A percentile compares a stretch with the other conserved stretches of the same genome.
These are phyloP conservation scores for Phytopythium delawarense DNA, from an alignment of 352 stramenopile species.

Conservation along the genomic window DNA sequence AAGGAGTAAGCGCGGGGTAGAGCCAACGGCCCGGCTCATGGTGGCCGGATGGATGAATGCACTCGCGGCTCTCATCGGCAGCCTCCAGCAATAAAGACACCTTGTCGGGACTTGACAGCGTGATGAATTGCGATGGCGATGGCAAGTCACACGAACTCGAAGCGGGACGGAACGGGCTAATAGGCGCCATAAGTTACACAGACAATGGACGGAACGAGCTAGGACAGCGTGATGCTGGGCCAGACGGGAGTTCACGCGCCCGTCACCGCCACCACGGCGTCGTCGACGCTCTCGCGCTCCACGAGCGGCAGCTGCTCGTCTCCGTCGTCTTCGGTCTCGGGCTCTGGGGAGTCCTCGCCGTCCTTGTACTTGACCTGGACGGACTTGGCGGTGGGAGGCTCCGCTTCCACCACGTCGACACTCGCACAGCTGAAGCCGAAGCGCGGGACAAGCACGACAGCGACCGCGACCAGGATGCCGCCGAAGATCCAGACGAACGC, in stretches of 20 bases:
- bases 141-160: background rate
- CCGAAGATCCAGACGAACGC: constrained; percentile 27
- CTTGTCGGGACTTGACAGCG: background rate
- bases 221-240: background rate
- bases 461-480: constrained; percentile 11
- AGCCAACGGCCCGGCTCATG: background rate
- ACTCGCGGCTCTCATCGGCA: background rate
- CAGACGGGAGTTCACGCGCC: background rate
- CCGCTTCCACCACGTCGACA: background rate
- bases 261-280: background rate
- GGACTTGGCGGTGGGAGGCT: background rate
- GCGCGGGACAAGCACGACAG: constrained; percentile 8
- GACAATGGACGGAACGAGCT: background rate
- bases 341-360: background rate
- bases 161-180: background rate
- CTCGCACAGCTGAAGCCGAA: constrained; percentile 7
- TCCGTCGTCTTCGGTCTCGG: background rate
- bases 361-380: background rate
- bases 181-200: background rate
- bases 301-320: constrained; percentile 1
- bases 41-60: constrained; percentile 3
- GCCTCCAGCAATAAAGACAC: background rate
- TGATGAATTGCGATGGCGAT: background rate
- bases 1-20: constrained; percentile 47
- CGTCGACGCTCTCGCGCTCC: background rate